Evolutionary conservation across 2,329 filamentous ascomycete species (phyloP).

Genomic region (Lizonia empirigonia): DNA sequence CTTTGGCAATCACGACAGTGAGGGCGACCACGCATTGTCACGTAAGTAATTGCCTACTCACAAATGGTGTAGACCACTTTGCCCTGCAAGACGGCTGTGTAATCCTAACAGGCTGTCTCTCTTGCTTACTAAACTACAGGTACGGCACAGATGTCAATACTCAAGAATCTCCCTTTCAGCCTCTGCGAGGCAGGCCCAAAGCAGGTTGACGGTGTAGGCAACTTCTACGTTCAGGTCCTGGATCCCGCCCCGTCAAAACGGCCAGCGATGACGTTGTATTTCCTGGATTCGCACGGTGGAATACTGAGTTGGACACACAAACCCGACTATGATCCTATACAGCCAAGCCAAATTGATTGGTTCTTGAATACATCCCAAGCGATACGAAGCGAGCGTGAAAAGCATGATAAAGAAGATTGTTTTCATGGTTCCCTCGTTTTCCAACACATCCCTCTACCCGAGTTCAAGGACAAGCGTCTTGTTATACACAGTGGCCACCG

Average conservation of each 20-base stretch:
- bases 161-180: conserved; percentile 71
- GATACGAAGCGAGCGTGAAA: conserved; percentile 58
- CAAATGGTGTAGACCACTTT: background rate
- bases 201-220: conserved; percentile 86
- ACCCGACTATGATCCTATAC: conserved; percentile 87
- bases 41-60: conserved; percentile 18
- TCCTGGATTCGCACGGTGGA: conserved; percentile 88
- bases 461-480: conserved; percentile 69
- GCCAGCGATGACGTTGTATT: conserved; percentile 70
- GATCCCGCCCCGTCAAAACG: conserved; percentile 59
- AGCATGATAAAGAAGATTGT: conserved; percentile 79
- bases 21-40: conserved; percentile 49
- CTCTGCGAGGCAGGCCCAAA: conserved; percentile 80
- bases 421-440: conserved; percentile 92
- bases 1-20: conserved; percentile 70
- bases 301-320: conserved; percentile 82
- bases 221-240: conserved; percentile 87
- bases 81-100: background rate
- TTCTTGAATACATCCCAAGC: conserved; percentile 76
- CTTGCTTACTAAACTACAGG: conserved; percentile 21
- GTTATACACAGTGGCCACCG: conserved; percentile 69
- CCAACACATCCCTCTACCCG: conserved; percentile 91
- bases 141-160: conserved; percentile 24
- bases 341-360: conserved; percentile 90
- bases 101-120: background rate